Evolutionary conservation across 2,329 filamentous ascomycete genomes (phyloP).

Genomic region (Microdochium trichocladiopsis): DNA sequence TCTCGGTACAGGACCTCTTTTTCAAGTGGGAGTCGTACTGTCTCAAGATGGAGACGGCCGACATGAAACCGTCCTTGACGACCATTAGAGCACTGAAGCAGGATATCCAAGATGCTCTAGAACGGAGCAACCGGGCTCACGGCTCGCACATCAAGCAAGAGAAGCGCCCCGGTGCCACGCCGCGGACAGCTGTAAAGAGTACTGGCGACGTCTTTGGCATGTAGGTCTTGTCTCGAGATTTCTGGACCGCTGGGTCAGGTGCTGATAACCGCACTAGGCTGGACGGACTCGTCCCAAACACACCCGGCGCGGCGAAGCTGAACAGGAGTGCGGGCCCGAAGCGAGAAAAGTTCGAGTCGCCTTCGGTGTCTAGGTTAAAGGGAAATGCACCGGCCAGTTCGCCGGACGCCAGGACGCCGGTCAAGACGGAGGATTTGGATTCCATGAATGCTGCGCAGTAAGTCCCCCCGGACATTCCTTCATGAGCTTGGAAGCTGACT

Average conservation of each 20-base stretch:
- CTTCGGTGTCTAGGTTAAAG: slow-evolving; percentile 38
- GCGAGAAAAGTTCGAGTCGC: slow-evolving; percentile 34
- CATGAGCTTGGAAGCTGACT: background rate
- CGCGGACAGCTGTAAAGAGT: slow-evolving; percentile 48
- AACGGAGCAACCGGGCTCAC: slow-evolving; percentile 61
- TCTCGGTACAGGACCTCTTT: slow-evolving; percentile 80
- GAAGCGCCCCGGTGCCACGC: slow-evolving; percentile 56
- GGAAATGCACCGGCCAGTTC: slow-evolving; percentile 35
- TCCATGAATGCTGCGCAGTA: slow-evolving; percentile 30
- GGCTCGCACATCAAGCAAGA: slow-evolving; percentile 57
- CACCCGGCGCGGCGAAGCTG: slow-evolving; percentile 41
- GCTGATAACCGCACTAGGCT: too few relatives aligned
- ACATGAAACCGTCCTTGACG: slow-evolving; percentile 63
- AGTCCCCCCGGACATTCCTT: slow-evolving; percentile 7
- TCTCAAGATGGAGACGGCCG: slow-evolving; percentile 84
- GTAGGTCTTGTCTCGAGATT: slow-evolving; percentile 35
- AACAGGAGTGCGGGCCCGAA: slow-evolving; percentile 25
- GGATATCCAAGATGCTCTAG: slow-evolving; percentile 75
- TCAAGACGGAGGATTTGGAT: slow-evolving; percentile 7
- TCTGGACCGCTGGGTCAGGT: too few relatives aligned
- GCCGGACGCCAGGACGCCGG: slow-evolving; percentile 33
- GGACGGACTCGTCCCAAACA: slow-evolving; percentile 62
- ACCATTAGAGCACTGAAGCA: slow-evolving; percentile 76
- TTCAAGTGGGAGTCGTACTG: slow-evolving; percentile 99
- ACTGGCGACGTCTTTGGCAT: slow-evolving; percentile 75